Conservation (phyloP, 805 yeast genomes). For the Pichia nanzhaoensis region DNA sequence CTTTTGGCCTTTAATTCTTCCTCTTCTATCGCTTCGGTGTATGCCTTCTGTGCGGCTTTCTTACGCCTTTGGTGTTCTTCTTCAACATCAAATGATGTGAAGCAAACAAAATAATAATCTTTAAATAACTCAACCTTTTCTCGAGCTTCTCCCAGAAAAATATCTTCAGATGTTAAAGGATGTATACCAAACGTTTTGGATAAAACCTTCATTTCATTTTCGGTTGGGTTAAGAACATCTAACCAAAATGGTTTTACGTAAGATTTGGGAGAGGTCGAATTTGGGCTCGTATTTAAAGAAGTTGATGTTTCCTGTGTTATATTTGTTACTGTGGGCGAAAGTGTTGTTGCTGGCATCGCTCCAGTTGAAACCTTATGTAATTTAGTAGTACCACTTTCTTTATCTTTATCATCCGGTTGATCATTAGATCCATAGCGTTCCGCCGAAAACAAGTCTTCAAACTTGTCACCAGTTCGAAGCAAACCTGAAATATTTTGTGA, state of each 20-base stretch:
- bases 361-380: too few relatives aligned
- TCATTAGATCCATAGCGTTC: constrained; percentile 26
- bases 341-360: not conserved
- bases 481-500: constrained; percentile 84
- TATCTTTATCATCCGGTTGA: not conserved
- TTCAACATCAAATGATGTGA: constrained; percentile 74
- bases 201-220: constrained; percentile 90
- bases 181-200: constrained; percentile 91
- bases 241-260: constrained; percentile 71
- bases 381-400: not conserved
- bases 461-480: constrained; percentile 44
- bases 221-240: constrained; percentile 88
- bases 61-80: constrained; percentile 51
- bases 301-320: not conserved
- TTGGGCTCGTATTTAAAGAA: not conserved
- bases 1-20: constrained; percentile 15
- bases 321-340: not conserved
- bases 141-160: constrained; percentile 85
- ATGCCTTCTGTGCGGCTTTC: constrained; percentile 22
- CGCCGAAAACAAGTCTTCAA: constrained; percentile 56
- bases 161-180: constrained; percentile 94
- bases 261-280: not conserved
- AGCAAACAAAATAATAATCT: constrained; percentile 87
- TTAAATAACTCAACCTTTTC: constrained; percentile 92
- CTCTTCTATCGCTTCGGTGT: constrained; percentile 14